Evolutionary conservation across 169 alveolate species (phyloP).

Genomic region (Sarcocystis neurona): DNA sequence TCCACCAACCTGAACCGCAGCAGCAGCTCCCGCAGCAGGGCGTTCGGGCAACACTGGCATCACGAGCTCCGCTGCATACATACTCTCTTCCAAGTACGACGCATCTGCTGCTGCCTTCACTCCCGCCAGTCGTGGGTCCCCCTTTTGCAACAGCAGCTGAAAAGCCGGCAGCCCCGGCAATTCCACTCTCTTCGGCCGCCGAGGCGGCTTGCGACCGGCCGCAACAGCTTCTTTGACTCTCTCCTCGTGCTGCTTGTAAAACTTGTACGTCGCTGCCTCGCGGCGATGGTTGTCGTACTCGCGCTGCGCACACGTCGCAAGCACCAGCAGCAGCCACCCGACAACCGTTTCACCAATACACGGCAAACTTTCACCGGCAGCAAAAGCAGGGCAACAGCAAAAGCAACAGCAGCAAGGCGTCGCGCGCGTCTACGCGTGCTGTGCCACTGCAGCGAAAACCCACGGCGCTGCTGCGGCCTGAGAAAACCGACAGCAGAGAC

Average conservation of each 20-base stretch:
- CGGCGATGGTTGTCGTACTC: constrained; percentile 50
- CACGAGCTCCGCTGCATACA: constrained; percentile 56
- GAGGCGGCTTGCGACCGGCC: constrained; percentile 63
- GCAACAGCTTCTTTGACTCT: constrained; percentile 65
- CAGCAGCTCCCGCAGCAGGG: no score
- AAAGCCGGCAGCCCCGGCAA: constrained; percentile 39
- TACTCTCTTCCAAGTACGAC: constrained; percentile 45
- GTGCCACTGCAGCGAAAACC: no score
- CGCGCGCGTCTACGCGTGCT: no score
- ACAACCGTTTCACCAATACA: no score
- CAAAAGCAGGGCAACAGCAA: neutral
- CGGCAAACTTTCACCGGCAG: neutral
- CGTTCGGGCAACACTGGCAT: no score
- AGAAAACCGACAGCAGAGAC: no score
- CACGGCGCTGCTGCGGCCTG: no score
- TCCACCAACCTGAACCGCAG: no score
- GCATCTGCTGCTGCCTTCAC: constrained; percentile 43
- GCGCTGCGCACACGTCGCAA: neutral
- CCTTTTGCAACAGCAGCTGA: constrained; percentile 43
- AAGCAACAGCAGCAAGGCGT: neutral
- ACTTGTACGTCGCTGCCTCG: constrained; percentile 59
- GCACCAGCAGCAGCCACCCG: no score
- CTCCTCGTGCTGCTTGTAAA: constrained; percentile 69
- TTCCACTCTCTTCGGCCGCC: constrained; percentile 53
- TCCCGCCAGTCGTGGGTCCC: constrained; percentile 45